Conservation (phyloP, 208 protist genomes). For the Trypanosoma avium region DNA sequence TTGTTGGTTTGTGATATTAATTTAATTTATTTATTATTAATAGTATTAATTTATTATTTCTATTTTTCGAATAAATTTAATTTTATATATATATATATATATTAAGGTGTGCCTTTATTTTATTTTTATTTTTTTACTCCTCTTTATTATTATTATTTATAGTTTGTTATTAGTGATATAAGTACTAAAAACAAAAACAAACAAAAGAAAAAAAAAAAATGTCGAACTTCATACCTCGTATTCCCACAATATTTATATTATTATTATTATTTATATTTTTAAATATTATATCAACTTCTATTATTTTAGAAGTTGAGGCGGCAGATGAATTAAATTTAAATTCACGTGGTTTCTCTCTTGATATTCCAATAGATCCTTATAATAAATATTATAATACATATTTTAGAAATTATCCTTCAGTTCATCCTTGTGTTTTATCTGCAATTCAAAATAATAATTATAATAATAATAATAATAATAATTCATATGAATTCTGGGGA, state of each 20-base stretch:
- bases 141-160: no score
- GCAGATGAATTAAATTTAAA: no score
- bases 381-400: slow-evolving; percentile 9
- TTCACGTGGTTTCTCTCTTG: slow-evolving; percentile 9
- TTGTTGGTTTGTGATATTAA: not conserved
- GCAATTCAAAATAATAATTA: not conserved
- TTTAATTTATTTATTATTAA: not conserved
- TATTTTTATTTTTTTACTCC: no score
- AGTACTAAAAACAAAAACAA: no score
- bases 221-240: no score
- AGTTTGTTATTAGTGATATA: no score
- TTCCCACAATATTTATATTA: not conserved
- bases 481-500: slow-evolving; percentile 2
- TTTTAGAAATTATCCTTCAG: slow-evolving; percentile 17
- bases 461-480: not conserved
- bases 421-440: slow-evolving; percentile 8
- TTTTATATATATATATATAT: no score
- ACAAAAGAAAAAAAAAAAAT: no score
- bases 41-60: not conserved
- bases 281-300: not conserved
- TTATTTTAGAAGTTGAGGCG: not conserved
- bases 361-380: slow-evolving; percentile 15
- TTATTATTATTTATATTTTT: not conserved
- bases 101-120: no score
- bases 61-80: no score